These are phyloP conservation scores for Eragrostis tef DNA, from an alignment of 202 grass and related monocot genomes.

Conservation along the genomic window DNA sequence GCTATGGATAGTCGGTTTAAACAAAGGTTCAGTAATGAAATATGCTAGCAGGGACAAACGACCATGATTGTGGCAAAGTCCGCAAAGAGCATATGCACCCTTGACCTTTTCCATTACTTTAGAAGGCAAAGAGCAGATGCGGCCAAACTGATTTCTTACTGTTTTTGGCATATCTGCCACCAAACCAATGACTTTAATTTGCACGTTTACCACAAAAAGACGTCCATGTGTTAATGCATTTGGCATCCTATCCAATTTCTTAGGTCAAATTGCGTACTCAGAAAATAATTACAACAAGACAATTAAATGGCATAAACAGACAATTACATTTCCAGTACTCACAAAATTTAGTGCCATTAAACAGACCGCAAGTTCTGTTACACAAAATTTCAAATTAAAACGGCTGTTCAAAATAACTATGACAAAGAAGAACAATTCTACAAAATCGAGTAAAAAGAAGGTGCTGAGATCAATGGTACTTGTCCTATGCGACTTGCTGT, in stretches of 20 bases:
- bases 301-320: too few relatives aligned
- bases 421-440: background rate
- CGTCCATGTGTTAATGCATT: background rate
- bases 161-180: background rate
- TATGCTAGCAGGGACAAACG: background rate
- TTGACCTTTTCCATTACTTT: background rate
- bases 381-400: background rate
- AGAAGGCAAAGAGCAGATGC: background rate
- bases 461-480: background rate
- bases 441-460: constrained; percentile 39
- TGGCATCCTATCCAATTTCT: background rate
- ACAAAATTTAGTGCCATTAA: background rate
- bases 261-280: background rate
- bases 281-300: too few relatives aligned
- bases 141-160: background rate
- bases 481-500: constrained; percentile 48
- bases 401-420: background rate
- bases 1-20: too few relatives aligned
- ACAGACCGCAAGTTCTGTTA: background rate
- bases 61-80: background rate
- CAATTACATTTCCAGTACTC: background rate
- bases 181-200: background rate
- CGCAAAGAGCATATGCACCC: too few relatives aligned
- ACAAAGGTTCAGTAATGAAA: background rate
- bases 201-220: background rate